A percentile compares a stretch with the other conserved stretches of the same genome.
phyloP scores from a whole-genome alignment of 768 basidiomycete genomes.

The Termitomyces sp. region DNA sequence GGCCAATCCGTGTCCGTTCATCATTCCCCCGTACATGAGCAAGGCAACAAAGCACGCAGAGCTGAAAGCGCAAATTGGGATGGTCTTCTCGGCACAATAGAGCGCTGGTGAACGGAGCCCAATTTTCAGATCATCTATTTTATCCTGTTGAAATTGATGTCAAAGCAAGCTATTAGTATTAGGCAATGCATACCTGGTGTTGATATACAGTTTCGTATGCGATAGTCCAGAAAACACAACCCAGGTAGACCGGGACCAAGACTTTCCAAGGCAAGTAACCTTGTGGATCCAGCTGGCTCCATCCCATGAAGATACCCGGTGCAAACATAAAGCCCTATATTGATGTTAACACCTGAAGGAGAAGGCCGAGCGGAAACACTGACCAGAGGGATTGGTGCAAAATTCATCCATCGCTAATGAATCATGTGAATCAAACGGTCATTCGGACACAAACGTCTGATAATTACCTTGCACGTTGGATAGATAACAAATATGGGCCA shows the following conservation, averaged over 20 bases:
- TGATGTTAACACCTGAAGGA: background rate
- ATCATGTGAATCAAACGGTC: background rate
- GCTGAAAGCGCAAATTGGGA: slow-evolving; percentile 43
- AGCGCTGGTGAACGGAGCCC: slow-evolving; percentile 60
- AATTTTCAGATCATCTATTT: slow-evolving; percentile 50
- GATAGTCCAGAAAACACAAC: slow-evolving; percentile 26
- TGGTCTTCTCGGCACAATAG: slow-evolving; percentile 43
- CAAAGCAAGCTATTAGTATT: background rate
- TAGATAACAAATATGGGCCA: slow-evolving; percentile 31
- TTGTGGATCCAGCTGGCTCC: slow-evolving; percentile 22
- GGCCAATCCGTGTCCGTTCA: slow-evolving; percentile 38
- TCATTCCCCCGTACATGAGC: slow-evolving; percentile 41
- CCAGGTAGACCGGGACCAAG: slow-evolving; percentile 21
- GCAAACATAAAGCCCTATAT: slow-evolving; percentile 29
- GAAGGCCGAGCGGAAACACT: background rate
- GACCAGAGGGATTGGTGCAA: slow-evolving; percentile 27
- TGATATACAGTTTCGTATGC: slow-evolving; percentile 31
- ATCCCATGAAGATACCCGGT: slow-evolving; percentile 29
- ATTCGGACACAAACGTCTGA: background rate
- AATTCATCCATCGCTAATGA: slow-evolving; percentile 24
- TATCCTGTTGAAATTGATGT: slow-evolving; percentile 38
- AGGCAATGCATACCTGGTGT: slow-evolving; percentile 21
- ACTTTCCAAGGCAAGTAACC: slow-evolving; percentile 21
- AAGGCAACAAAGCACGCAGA: slow-evolving; percentile 40
- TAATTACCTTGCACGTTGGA: slow-evolving; percentile 29